Evolutionary conservation across 176 grass and related monocot species (phyloP).

Genomic region (Oryza australiensis): DNA sequence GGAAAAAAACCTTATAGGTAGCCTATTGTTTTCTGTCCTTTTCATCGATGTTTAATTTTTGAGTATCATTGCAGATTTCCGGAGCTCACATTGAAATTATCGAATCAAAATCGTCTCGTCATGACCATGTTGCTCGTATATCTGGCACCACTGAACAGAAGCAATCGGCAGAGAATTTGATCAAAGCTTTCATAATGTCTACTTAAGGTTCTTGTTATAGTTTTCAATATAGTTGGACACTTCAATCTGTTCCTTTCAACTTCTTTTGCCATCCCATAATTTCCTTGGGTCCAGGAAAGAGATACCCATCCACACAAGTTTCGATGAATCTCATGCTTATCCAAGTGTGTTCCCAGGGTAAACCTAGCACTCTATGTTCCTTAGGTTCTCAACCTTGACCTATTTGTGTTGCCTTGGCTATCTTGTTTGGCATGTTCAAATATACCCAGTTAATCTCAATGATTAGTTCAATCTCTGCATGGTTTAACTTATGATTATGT

Average conservation of each 20-base stretch:
- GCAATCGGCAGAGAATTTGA: conserved; percentile 88
- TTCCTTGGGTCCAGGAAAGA: conserved; percentile 36
- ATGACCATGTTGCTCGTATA: conserved; percentile 81
- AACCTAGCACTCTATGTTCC: conserved; percentile 35
- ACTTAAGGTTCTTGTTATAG: conserved; percentile 49
- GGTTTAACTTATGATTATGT: neutral
- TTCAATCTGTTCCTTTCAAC: conserved; percentile 27
- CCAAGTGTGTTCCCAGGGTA: conserved; percentile 13
- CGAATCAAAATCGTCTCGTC: conserved; percentile 80
- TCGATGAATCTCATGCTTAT: conserved; percentile 38
- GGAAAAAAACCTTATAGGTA: neutral
- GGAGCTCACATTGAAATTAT: conserved; percentile 86
- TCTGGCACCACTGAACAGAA: conserved; percentile 79
- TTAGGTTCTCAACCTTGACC: conserved; percentile 32
- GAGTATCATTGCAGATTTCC: conserved; percentile 76
- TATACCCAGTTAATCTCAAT: conserved; percentile 27
- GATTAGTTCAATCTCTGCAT: conserved; percentile 24
- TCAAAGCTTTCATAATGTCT: conserved; percentile 93
- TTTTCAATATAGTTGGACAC: conserved; percentile 23
- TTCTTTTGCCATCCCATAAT: conserved; percentile 26
- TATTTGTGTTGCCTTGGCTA: conserved; percentile 34
- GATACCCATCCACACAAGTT: conserved; percentile 24
- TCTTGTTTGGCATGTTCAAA: conserved; percentile 28
- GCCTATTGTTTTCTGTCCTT: neutral
- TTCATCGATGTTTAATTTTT: conserved; percentile 16